These are phyloP conservation scores for Xerocomus potaroensis DNA, from an alignment of 768 basidiomycete species.

Conservation along the genomic window DNA sequence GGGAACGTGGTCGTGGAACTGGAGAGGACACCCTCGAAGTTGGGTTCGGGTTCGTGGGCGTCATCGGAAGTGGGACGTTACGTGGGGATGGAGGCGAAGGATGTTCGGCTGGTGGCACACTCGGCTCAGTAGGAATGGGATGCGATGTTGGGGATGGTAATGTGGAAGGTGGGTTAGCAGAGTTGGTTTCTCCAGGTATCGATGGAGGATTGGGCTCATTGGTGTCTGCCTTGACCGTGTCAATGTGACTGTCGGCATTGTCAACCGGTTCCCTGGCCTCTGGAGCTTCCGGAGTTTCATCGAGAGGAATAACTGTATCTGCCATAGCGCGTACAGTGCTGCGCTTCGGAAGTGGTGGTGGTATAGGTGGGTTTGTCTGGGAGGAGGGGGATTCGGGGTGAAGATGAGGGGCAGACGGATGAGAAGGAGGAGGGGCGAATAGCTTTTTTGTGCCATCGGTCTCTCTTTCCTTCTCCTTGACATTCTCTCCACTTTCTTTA, in stretches of 20 bases:
- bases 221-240: slow-evolving; percentile 7
- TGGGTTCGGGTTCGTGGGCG: slow-evolving; percentile 26
- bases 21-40: slow-evolving; percentile 18
- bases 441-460: slow-evolving; percentile 21
- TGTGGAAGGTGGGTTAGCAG: slow-evolving; percentile 10
- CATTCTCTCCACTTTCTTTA: slow-evolving; percentile 29
- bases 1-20: slow-evolving; percentile 33
- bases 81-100: slow-evolving; percentile 19
- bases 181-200: slow-evolving; percentile 22
- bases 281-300: not conserved
- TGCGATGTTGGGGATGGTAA: not conserved
- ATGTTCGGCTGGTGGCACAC: not conserved
- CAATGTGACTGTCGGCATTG: slow-evolving; percentile 2
- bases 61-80: slow-evolving; percentile 20
- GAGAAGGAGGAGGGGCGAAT: slow-evolving; percentile 23
- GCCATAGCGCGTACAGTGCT: slow-evolving; percentile 35
- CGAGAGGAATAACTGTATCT: slow-evolving; percentile 2
- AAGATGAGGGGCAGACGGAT: slow-evolving; percentile 22
- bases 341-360: slow-evolving; percentile 52
- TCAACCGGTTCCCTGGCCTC: slow-evolving; percentile 4
- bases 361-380: slow-evolving; percentile 15
- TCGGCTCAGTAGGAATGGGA: slow-evolving; percentile 9
- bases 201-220: slow-evolving; percentile 15
- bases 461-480: slow-evolving; percentile 34
- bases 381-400: slow-evolving; percentile 12